Evolutionary conservation across 1,284 basidiomycete genomes (phyloP).

Genomic region (Dichomitus squalens): DNA sequence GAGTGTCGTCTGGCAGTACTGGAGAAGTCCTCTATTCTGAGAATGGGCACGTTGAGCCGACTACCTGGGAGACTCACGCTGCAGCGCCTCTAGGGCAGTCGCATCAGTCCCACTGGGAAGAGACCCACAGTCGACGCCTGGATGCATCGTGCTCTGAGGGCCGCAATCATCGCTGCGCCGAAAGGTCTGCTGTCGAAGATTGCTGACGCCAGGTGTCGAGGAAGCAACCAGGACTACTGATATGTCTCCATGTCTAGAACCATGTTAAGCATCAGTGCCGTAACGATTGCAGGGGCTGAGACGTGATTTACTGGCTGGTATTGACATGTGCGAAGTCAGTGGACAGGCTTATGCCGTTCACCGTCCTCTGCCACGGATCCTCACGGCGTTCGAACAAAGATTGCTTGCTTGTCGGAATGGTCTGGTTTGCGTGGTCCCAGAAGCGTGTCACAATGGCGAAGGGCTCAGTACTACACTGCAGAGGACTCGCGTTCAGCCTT

Average conservation of each 20-base stretch:
- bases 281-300: background rate
- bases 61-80: background rate
- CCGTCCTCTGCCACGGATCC: conserved; percentile 33
- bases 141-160: too few relatives aligned
- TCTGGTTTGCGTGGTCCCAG: conserved; percentile 43
- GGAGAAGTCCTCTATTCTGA: background rate
- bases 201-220: background rate
- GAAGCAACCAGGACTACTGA: background rate
- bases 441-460: conserved; percentile 50
- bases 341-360: conserved; percentile 44
- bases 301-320: conserved; percentile 28
- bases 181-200: background rate
- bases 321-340: conserved; percentile 42
- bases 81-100: background rate
- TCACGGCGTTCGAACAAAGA: conserved; percentile 35
- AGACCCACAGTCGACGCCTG: too few relatives aligned
- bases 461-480: conserved; percentile 47
- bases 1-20: background rate
- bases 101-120: too few relatives aligned
- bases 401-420: conserved; percentile 37
- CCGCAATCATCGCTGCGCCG: too few relatives aligned
- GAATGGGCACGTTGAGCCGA: background rate
- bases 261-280: background rate
- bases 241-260: background rate
- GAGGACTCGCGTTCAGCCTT: background rate